Evolutionary conservation across 2,329 filamentous ascomycete genomes (phyloP).

Genomic region (Trichophyton simii): DNA sequence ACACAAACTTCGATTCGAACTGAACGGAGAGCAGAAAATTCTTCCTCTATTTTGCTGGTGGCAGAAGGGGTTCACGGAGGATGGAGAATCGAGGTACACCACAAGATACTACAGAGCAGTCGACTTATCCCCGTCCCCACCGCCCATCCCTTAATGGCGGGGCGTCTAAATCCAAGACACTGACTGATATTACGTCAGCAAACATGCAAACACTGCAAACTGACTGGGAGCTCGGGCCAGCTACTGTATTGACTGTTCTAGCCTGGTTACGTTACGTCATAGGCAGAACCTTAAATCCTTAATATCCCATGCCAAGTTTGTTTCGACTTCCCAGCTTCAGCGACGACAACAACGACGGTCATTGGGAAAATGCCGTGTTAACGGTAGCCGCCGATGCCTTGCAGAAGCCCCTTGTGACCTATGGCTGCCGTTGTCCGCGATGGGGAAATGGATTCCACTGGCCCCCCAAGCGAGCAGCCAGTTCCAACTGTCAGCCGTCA

Average conservation of each 20-base stretch:
- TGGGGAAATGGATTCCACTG: slow-evolving; percentile 12
- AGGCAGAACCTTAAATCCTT: background rate
- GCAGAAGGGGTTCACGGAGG: background rate
- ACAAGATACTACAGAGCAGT: background rate
- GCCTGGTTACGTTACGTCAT: background rate
- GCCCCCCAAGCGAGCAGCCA: slow-evolving; percentile 7
- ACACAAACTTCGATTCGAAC: background rate
- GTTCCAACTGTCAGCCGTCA: slow-evolving; percentile 8
- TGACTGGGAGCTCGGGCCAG: background rate
- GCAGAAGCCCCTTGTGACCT: background rate
- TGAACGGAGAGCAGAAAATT: background rate
- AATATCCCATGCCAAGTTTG: background rate
- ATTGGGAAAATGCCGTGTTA: background rate
- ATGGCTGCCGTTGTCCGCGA: background rate
- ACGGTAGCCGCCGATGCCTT: background rate
- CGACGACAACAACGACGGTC: no score
- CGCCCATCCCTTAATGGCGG: background rate
- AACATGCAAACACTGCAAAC: background rate
- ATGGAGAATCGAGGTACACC: background rate
- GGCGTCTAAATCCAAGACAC: background rate
- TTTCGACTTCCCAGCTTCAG: background rate
- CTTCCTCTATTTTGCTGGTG: background rate
- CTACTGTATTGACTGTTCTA: background rate
- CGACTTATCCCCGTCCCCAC: background rate
- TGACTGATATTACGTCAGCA: background rate